Percentiles rank a stretch among this genome's conserved stretches.
Evolutionary conservation across 2,329 filamentous ascomycete genomes (phyloP).

Genomic region (Scytalidium sp.): DNA sequence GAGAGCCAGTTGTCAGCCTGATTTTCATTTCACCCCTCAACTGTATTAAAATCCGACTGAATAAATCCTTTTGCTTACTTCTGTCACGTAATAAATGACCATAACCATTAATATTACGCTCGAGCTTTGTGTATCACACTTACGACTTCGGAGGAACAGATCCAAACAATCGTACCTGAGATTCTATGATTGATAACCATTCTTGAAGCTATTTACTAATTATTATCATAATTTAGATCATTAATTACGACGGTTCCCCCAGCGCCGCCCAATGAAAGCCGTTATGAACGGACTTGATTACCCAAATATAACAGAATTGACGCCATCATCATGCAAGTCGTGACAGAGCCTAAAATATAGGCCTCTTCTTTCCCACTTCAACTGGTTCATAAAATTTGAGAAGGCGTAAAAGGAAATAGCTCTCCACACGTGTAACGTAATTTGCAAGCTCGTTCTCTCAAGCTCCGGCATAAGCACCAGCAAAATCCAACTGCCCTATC

Average conservation of each 20-base stretch:
- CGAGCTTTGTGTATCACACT: too few relatives aligned
- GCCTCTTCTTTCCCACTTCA: too few relatives aligned
- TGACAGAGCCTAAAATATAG: too few relatives aligned
- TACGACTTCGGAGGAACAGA: too few relatives aligned
- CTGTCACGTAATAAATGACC: neutral
- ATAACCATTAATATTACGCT: too few relatives aligned
- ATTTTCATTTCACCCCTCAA: neutral
- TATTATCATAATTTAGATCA: neutral
- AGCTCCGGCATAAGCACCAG: constrained; percentile 24
- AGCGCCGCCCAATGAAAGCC: constrained; percentile 10
- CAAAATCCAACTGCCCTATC: constrained; percentile 51
- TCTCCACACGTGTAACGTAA: too few relatives aligned
- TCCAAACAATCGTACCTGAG: too few relatives aligned
- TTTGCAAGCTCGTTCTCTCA: too few relatives aligned
- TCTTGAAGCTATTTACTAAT: neutral
- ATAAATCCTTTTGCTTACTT: neutral
- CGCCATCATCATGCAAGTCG: neutral
- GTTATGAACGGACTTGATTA: neutral
- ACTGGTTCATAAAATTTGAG: too few relatives aligned
- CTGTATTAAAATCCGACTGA: neutral
- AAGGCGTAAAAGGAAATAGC: too few relatives aligned
- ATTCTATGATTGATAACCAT: neutral
- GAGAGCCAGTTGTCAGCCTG: neutral
- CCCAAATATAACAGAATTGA: neutral
- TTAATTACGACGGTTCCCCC: neutral